Evolutionary conservation across 2,329 filamentous ascomycete genomes (phyloP), one percentile per base, ranked within the genome.

Genomic region (Verticillium nonalfalfae): DNA sequence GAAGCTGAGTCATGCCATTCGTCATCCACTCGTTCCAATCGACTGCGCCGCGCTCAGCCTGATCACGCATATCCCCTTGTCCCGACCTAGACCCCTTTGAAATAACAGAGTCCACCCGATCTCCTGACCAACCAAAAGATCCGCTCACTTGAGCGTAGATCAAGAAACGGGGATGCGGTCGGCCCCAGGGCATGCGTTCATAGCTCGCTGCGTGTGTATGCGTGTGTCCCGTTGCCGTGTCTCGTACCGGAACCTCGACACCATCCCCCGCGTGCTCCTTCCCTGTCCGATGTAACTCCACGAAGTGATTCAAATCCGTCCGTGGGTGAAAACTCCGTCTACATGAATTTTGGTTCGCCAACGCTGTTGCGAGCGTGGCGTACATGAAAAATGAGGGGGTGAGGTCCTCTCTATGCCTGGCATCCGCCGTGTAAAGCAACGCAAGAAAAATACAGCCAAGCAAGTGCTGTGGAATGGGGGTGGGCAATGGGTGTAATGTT

Each of bases 291-390:
- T 59, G 40, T 38, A 60, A 60, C 50, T 40, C 54, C 52, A 31
- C 56, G 26, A 38, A 38, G 33, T 15, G 11, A 31, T 60, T 38
- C 62, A 60, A 57, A 52, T 63, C 59, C 64, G 64, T 54, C 50
- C 31, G 35, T 56, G 59, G 64, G 61, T n/a, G 33, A 54, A 63
- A 65, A 65, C 63, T 65, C 64, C 61, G 60, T 65, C 64, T 64
- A 65, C 64, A 65, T 64, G 64, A 65, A 58, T 65, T 64, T 65
- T 64, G 56, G 56, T 34, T 61, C 59, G 63, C 64, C 64, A 59
- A 21, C 59, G 64, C 64, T 59, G 26, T 63, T 59, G 62, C 61
- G 59, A 60, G 63, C 63, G 64, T 59, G 64, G 64, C 63, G 61
- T 65, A 65, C 64, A 65, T 64, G 64, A 63, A 59, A 65, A 64